Base-by-base conservation (phyloP, 108 stramenopile genomes). In the Cylindrotheca fusiformis region DNA sequence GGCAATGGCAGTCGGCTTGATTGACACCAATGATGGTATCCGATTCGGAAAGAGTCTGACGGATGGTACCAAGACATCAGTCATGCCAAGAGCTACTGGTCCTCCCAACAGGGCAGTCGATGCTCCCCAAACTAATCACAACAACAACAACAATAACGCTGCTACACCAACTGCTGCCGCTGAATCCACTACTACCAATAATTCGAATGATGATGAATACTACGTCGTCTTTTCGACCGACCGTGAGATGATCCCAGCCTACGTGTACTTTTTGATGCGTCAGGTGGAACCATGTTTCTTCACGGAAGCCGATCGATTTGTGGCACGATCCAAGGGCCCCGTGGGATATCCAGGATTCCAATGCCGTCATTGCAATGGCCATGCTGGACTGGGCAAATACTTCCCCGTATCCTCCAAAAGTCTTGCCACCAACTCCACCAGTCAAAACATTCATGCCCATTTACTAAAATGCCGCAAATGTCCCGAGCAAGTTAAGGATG, bases 341-440 rank as follows among this genome's bases (percentile, higher is more conserved):
- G 77, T 80, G 2, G 85, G 85, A 1, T 86, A 69, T 64, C 72
- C 80, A 24, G 85, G 85, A 6, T 86, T 86, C 50, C 81, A 86
- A 56, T 86, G 85, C 55, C 81, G 81, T 12, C 85, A 86, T 56
- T 86, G 85, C 53, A 36, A 75, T 32, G 85, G 85, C 8, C 85
- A 86, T 53, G 85, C 85, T 14, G 85, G 85, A 12, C 49, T 86
- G 23, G 85, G 85, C 1, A 86, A 86, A 53, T 86, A 86, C 67
- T 86, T 82, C 69, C 85, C 85, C 3, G 56, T 78, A 3, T 68
- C 74, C 0, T 51, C 74, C 52, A 82, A 80, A 50, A 65, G 65
- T 21, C 58, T 86, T 47, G 65, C 71, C 6, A 86, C 85, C 25
- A 86, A 86, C 48, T 72, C 69, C 8, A 86, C 85, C 1, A 76